Evolutionary conservation across 306 rosid species (phyloP).

Genomic region (Vigna nakashimae): DNA sequence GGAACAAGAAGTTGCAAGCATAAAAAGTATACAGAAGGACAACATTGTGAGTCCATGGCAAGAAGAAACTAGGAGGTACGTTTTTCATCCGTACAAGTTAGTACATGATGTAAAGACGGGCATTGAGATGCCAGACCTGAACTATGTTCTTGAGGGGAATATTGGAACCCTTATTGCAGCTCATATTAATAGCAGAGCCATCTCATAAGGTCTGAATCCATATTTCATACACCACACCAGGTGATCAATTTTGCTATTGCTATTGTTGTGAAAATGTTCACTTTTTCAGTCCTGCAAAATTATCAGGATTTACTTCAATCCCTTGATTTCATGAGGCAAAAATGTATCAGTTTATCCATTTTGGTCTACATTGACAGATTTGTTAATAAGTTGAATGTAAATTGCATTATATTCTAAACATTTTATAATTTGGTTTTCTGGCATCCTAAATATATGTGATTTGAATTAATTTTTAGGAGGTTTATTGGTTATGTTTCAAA

Average conservation of each 20-base stretch:
- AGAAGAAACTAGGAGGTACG: constrained; percentile 63
- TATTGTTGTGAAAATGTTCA: background rate
- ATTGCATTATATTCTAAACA: too few relatives aligned
- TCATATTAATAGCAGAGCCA: constrained; percentile 57
- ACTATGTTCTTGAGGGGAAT: constrained; percentile 75
- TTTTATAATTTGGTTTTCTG: too few relatives aligned
- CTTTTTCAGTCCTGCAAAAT: constrained; percentile 4
- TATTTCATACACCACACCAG: background rate
- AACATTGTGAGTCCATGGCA: constrained; percentile 56
- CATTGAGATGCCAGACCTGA: constrained; percentile 58
- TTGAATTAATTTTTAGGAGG: too few relatives aligned
- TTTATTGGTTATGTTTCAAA: too few relatives aligned
- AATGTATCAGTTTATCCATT: constrained; percentile 2
- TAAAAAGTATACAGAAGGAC: constrained; percentile 57
- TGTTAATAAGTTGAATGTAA: background rate
- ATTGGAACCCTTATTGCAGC: constrained; percentile 79
- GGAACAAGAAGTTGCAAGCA: constrained; percentile 66
- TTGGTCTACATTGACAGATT: constrained; percentile 23
- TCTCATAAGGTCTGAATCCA: constrained; percentile 7
- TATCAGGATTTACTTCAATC: constrained; percentile 31
- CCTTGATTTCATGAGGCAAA: background rate
- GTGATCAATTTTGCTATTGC: background rate
- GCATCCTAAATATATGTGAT: too few relatives aligned
- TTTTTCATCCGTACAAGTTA: constrained; percentile 58
- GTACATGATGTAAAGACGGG: constrained; percentile 81